Conservation (phyloP, 768 basidiomycete species). For the Russula sp. region DNA sequence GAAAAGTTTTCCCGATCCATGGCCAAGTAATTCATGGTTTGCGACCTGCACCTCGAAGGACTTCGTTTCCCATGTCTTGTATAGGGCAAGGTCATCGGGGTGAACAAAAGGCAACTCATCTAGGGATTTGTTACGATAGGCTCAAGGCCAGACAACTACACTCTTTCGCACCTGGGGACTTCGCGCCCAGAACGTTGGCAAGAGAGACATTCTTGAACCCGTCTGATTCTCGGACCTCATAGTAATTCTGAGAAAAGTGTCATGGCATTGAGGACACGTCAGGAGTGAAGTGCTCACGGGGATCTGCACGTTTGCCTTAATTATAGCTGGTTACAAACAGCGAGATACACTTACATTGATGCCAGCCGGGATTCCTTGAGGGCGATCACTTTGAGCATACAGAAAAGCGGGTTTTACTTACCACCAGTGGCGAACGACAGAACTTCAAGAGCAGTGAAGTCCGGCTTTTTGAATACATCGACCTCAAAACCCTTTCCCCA, state of each 20-base stretch:
- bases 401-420: constrained; percentile 26
- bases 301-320: constrained; percentile 38
- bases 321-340: not conserved
- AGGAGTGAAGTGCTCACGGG: constrained; percentile 37
- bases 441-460: constrained; percentile 81
- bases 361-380: constrained; percentile 71
- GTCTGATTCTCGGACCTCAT: constrained; percentile 68
- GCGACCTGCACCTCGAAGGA: constrained; percentile 88
- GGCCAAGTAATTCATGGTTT: constrained; percentile 82
- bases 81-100: constrained; percentile 65
- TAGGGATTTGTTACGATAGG: not conserved
- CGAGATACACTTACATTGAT: constrained; percentile 53
- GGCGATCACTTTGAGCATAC: not conserved
- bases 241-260: constrained; percentile 52
- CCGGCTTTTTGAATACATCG: constrained; percentile 70
- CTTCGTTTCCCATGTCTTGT: constrained; percentile 68
- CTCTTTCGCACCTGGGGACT: constrained; percentile 56
- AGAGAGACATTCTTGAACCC: constrained; percentile 91
- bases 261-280: not conserved
- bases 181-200: constrained; percentile 81
- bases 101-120: constrained; percentile 76
- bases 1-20: constrained; percentile 80
- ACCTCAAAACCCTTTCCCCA: constrained; percentile 57
- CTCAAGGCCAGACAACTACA: not conserved
- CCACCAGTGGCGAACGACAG: constrained; percentile 80